phyloP scores from a whole-genome alignment of 129 eudicot genomes.

The Gnaphalium uliginosum region DNA sequence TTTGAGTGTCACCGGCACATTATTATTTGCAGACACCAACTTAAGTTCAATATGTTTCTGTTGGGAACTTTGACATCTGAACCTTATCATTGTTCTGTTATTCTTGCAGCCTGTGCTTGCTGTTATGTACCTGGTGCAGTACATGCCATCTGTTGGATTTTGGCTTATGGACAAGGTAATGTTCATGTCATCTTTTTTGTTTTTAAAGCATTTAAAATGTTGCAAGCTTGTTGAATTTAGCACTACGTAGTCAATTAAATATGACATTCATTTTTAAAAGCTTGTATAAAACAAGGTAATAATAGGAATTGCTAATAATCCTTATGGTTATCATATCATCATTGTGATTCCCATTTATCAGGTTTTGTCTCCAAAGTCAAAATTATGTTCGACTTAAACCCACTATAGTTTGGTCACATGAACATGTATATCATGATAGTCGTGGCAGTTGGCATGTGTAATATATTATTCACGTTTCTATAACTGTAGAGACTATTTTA shows the following conservation, averaged over 20 bases:
- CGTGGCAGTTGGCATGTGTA: neutral
- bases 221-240: neutral
- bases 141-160: conserved; percentile 81
- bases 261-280: neutral
- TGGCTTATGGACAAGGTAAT: conserved; percentile 99
- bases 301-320: too few relatives aligned
- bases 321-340: too few relatives aligned
- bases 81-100: conserved; percentile 13
- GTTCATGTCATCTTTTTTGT: neutral
- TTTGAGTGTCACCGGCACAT: neutral
- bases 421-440: neutral
- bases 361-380: neutral
- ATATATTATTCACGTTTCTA: neutral
- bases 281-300: too few relatives aligned
- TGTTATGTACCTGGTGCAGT: conserved; percentile 93
- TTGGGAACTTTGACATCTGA: neutral
- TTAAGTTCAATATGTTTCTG: neutral
- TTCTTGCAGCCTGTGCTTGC: conserved; percentile 91
- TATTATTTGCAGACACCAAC: neutral
- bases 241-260: neutral
- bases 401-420: neutral
- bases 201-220: neutral
- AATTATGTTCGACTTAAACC: neutral
- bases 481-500: neutral
- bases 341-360: neutral